Conservation (phyloP, 2,329 filamentous ascomycete species). For the Fusarium duplospermum region DNA sequence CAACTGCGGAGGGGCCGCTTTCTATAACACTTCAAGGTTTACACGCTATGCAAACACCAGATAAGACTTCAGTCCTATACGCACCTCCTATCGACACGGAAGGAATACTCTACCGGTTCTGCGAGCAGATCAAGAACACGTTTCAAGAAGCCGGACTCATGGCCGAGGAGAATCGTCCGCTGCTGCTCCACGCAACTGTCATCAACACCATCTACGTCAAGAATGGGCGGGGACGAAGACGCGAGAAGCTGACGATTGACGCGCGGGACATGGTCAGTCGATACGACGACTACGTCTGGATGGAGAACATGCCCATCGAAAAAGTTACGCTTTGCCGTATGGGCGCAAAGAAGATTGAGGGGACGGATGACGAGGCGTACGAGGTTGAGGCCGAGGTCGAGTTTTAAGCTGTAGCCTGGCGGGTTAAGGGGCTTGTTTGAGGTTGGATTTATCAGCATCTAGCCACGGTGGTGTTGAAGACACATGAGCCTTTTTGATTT, state of each 20-base stretch:
- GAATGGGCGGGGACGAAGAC: constrained; percentile 41
- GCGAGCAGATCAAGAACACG: constrained; percentile 61
- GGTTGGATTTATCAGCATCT: not conserved
- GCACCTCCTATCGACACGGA: constrained; percentile 67
- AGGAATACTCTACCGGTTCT: constrained; percentile 66
- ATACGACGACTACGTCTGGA: constrained; percentile 78
- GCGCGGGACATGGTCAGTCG: constrained; percentile 65
- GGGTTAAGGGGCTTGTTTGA: not conserved
- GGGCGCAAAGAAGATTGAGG: constrained; percentile 77
- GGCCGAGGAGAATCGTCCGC: constrained; percentile 66
- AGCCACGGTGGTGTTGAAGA: not conserved
- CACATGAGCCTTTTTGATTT: constrained; percentile 1
- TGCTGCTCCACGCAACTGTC: constrained; percentile 86
- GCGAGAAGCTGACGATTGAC: constrained; percentile 62
- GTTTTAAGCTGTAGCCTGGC: constrained; percentile 47
- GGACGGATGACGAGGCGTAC: constrained; percentile 65
- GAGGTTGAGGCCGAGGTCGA: constrained; percentile 64
- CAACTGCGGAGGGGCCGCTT: constrained; percentile 38
- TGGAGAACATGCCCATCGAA: constrained; percentile 73
- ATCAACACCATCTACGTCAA: constrained; percentile 86
- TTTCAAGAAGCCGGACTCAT: constrained; percentile 71
- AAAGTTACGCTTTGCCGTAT: constrained; percentile 85
- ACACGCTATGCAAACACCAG: constrained; percentile 68
- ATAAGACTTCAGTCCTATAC: constrained; percentile 73
- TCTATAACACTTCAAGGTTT: constrained; percentile 66